Evolutionary conservation across 345 rosid species (phyloP).

Genomic region (Kandelia obovata): DNA sequence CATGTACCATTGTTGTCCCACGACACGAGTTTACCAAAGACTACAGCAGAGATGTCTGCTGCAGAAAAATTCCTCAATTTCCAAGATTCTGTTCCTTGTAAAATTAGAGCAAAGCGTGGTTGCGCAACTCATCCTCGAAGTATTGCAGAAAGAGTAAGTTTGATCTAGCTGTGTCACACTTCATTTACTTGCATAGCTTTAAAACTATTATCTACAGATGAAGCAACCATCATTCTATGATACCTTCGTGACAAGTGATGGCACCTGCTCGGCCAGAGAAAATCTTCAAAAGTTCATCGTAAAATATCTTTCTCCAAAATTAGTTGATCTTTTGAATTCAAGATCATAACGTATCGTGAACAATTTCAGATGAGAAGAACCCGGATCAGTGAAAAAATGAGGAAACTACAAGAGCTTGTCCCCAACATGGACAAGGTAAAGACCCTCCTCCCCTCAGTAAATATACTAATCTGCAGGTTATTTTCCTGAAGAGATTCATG

Average conservation of each 20-base stretch:
- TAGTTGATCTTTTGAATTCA: no score
- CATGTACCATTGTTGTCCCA: constrained; percentile 37
- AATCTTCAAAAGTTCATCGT: no score
- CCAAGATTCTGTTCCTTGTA: constrained; percentile 94
- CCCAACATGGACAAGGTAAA: constrained; percentile 98
- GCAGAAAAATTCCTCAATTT: constrained; percentile 63
- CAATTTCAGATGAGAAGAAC: constrained; percentile 83
- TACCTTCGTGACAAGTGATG: no score
- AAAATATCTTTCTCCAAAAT: no score
- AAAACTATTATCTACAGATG: no score
- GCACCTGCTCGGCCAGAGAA: no score
- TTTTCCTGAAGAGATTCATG: not conserved
- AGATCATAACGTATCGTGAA: not conserved
- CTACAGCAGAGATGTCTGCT: constrained; percentile 54
- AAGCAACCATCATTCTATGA: no score
- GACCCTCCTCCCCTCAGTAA: not conserved
- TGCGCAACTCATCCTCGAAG: constrained; percentile 99
- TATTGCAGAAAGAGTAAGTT: constrained; percentile 86
- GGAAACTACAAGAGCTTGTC: constrained; percentile 91
- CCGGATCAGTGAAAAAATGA: constrained; percentile 91
- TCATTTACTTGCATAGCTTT: no score
- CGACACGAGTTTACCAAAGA: constrained; percentile 52
- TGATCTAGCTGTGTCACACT: not conserved
- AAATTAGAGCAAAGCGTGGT: constrained; percentile 95
- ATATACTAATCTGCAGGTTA: not conserved